phyloP scores from a whole-genome alignment of 73 alveolate species.

The Paraurostyla sp. region DNA sequence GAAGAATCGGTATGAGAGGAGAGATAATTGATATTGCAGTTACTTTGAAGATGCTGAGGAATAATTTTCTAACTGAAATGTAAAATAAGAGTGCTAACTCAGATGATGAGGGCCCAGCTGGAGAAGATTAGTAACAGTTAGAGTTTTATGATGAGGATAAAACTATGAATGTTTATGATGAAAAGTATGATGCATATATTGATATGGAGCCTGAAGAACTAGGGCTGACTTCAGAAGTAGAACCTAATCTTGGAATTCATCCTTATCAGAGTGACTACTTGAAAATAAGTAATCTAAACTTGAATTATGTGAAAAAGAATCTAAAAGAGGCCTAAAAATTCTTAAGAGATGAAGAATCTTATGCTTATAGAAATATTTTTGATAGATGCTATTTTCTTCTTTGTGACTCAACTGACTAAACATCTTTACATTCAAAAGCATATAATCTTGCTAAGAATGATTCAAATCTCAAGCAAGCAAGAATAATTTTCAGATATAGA shows the following conservation, averaged over 20 bases:
- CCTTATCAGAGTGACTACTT: slow-evolving; percentile 54
- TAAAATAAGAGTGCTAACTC: slow-evolving; percentile 4
- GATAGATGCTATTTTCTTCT: slow-evolving; percentile 55
- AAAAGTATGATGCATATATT: slow-evolving; percentile 51
- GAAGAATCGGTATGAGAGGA: slow-evolving; percentile 65
- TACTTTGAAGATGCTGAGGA: slow-evolving; percentile 55
- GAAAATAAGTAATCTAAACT: slow-evolving; percentile 20
- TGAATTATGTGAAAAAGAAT: slow-evolving; percentile 55
- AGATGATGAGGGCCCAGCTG: slow-evolving; percentile 52
- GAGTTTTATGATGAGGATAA: slow-evolving; percentile 54
- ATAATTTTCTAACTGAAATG: slow-evolving; percentile 60
- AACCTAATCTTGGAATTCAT: slow-evolving; percentile 49
- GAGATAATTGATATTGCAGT: slow-evolving; percentile 56
- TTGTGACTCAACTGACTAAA: background rate
- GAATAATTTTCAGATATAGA: slow-evolving; percentile 58
- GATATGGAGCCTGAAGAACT: slow-evolving; percentile 41
- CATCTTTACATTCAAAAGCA: background rate
- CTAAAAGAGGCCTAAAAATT: slow-evolving; percentile 46
- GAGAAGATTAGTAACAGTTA: background rate
- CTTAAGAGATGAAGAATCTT: slow-evolving; percentile 63
- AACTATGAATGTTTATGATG: slow-evolving; percentile 48
- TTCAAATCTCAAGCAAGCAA: slow-evolving; percentile 41
- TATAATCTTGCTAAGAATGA: slow-evolving; percentile 46
- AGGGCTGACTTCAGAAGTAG: slow-evolving; percentile 66
- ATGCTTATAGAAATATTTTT: slow-evolving; percentile 58